Evolutionary conservation across 2,329 filamentous ascomycete species (phyloP).

Genomic region (Aspergillus sp.): DNA sequence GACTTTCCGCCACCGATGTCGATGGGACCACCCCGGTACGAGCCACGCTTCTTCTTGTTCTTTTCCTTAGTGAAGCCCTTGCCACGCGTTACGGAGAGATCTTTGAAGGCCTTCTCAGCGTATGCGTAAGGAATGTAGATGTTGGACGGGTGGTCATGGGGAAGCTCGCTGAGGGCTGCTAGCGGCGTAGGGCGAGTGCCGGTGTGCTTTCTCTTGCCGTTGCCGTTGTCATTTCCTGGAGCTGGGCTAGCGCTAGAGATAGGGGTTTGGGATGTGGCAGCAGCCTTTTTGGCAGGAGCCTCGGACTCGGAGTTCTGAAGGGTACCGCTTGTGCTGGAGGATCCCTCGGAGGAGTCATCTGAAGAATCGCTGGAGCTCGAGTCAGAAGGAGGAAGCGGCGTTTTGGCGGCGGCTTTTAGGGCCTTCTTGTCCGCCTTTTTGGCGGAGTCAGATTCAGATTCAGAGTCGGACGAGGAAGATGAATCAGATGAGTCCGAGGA

Average conservation of each 20-base stretch:
- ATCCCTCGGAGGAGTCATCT: slow-evolving; percentile 28
- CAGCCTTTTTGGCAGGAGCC: slow-evolving; percentile 21
- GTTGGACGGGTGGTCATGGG: slow-evolving; percentile 73
- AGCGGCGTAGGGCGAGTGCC: slow-evolving; percentile 68
- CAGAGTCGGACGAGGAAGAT: slow-evolving; percentile 27
- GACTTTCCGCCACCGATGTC: slow-evolving; percentile 79
- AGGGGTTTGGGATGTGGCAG: slow-evolving; percentile 20
- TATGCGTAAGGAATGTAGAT: slow-evolving; percentile 82
- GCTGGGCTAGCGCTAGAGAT: slow-evolving; percentile 52
- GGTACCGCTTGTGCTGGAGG: slow-evolving; percentile 33
- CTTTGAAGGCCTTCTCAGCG: slow-evolving; percentile 81
- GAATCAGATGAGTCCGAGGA: slow-evolving; percentile 32
- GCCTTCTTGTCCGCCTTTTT: slow-evolving; percentile 24
- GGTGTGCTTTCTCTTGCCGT: slow-evolving; percentile 42
- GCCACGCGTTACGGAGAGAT: slow-evolving; percentile 85
- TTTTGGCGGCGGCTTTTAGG: slow-evolving; percentile 37
- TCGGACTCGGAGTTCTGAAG: slow-evolving; percentile 29
- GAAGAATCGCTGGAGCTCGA: slow-evolving; percentile 27
- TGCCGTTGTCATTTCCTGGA: slow-evolving; percentile 28
- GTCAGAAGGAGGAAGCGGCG: slow-evolving; percentile 36
- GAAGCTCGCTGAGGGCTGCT: slow-evolving; percentile 69
- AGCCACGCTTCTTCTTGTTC: slow-evolving; percentile 95
- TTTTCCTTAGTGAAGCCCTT: slow-evolving; percentile 99
- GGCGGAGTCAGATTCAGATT: slow-evolving; percentile 24
- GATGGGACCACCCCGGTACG: slow-evolving; percentile 84